phyloP scores from a whole-genome alignment of 2,329 filamentous ascomycete genomes.

The Calonectria hongkongensis region DNA sequence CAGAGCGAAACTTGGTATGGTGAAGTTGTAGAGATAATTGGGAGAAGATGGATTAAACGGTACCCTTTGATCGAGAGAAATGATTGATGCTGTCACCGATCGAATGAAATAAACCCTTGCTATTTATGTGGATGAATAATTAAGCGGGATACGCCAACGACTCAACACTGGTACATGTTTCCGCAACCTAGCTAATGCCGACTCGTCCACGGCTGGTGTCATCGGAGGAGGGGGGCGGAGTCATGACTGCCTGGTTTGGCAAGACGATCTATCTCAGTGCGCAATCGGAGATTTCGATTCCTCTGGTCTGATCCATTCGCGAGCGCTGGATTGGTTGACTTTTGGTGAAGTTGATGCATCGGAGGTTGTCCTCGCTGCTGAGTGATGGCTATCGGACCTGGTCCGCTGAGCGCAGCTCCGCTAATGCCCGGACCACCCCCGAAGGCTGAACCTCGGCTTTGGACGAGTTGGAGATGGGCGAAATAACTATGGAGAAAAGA shows the following conservation, averaged over 20 bases:
- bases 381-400: constrained; percentile 5
- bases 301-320: neutral
- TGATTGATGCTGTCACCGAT: too few species aligned
- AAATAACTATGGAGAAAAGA: neutral
- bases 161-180: neutral
- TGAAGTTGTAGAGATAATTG: neutral
- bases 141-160: neutral
- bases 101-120: neutral
- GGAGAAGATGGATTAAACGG: neutral
- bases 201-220: neutral
- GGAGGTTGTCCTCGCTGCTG: constrained; percentile 8
- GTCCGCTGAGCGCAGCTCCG: neutral
- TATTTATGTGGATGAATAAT: constrained; percentile 26
- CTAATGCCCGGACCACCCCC: constrained; percentile 8
- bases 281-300: constrained; percentile 4
- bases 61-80: neutral
- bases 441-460: constrained; percentile 27
- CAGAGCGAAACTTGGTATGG: neutral
- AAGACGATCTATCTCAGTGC: neutral
- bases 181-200: neutral
- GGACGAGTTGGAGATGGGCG: neutral
- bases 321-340: constrained; percentile 9
- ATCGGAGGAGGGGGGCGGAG: constrained; percentile 12
- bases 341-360: constrained; percentile 7
- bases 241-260: constrained; percentile 7